A percentile compares a stretch with the other conserved stretches of the same genome.
Evolutionary conservation across 2,329 filamentous ascomycete species (phyloP).

Genomic region (Colletotrichum noveboracense): DNA sequence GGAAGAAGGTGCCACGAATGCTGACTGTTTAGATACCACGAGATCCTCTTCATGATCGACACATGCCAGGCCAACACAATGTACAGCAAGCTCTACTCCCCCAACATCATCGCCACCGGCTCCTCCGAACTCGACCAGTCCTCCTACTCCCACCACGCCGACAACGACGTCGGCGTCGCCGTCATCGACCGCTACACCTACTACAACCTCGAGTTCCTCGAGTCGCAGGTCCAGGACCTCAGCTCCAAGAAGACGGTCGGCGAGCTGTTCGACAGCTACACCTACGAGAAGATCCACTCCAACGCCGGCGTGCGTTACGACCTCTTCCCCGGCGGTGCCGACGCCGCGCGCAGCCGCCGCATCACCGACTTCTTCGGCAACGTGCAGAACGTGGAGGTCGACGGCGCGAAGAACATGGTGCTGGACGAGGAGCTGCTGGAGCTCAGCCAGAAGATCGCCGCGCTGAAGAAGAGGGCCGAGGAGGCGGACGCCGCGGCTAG

Average conservation of each 20-base stretch:
- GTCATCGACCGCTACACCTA: conserved; percentile 99
- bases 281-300: conserved; percentile 92
- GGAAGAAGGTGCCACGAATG: neutral
- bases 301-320: conserved; percentile 93
- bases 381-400: conserved; percentile 94
- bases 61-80: conserved; percentile 99
- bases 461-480: conserved; percentile 54
- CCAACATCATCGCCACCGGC: conserved; percentile 98
- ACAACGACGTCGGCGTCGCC: conserved; percentile 96
- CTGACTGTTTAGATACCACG: conserved; percentile 73
- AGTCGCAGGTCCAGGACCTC: conserved; percentile 85
- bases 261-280: conserved; percentile 95
- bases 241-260: conserved; percentile 89
- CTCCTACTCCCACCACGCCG: conserved; percentile 96
- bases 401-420: conserved; percentile 62
- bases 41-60: conserved; percentile 99
- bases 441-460: conserved; percentile 72
- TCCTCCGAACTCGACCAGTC: conserved; percentile 95
- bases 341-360: conserved; percentile 76
- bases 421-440: conserved; percentile 77
- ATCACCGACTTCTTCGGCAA: conserved; percentile 99
- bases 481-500: conserved; percentile 42
- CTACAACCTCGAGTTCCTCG: conserved; percentile 96
- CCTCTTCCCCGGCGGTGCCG: conserved; percentile 85
- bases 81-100: conserved; percentile 98